phyloP scores from a whole-genome alignment of 345 rosid species.

The Firmiana major region DNA sequence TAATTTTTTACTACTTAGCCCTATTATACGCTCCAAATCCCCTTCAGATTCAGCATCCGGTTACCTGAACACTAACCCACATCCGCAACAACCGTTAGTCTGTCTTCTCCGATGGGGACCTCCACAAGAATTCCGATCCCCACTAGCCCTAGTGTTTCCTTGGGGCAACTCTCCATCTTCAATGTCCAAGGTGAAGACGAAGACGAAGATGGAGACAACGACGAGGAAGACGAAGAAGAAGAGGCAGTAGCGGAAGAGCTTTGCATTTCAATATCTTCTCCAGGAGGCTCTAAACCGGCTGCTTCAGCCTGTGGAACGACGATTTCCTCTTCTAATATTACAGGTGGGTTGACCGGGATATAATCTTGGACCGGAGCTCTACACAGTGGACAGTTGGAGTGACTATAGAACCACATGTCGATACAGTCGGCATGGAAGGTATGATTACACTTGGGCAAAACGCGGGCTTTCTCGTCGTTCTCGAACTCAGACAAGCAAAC shows the following conservation, averaged over 20 bases:
- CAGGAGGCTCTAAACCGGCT: slow-evolving; percentile 7
- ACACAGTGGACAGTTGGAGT: slow-evolving; percentile 78
- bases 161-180: slow-evolving; percentile 28
- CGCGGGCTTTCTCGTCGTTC: slow-evolving; percentile 58
- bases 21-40: slow-evolving; percentile 29
- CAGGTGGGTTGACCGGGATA: slow-evolving; percentile 7
- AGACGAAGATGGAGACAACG: not conserved
- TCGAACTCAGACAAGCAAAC: slow-evolving; percentile 81
- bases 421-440: slow-evolving; percentile 76
- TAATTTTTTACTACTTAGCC: not conserved
- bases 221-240: slow-evolving; percentile 22
- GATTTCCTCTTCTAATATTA: not conserved
- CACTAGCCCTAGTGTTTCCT: slow-evolving; percentile 16
- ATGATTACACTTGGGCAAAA: slow-evolving; percentile 65
- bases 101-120: slow-evolving; percentile 21
- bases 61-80: slow-evolving; percentile 33
- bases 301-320: not conserved
- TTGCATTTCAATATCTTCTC: slow-evolving; percentile 21
- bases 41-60: slow-evolving; percentile 30
- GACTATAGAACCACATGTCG: slow-evolving; percentile 78
- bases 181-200: slow-evolving; percentile 20
- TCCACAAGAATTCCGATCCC: slow-evolving; percentile 27
- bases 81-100: slow-evolving; percentile 12
- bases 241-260: slow-evolving; percentile 9
- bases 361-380: slow-evolving; percentile 54